Conservation (phyloP, 2,329 filamentous ascomycete species). For the Biscogniauxia sp. region DNA sequence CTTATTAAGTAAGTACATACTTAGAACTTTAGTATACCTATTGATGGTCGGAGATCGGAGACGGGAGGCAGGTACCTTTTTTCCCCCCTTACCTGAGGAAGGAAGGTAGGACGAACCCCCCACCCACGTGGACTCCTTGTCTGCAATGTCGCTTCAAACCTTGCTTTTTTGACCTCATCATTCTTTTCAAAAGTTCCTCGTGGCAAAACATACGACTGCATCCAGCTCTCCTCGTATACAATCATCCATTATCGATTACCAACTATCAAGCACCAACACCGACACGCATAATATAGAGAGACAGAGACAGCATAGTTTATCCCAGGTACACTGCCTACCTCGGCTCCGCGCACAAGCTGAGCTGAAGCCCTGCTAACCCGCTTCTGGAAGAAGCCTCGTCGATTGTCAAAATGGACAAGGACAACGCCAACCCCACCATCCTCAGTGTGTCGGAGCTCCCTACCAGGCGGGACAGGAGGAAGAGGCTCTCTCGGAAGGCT, state of each 20-base stretch:
- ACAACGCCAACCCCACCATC: conserved; percentile 92
- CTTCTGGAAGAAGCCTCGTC: not conserved
- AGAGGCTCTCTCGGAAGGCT: conserved; percentile 44
- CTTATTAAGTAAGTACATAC: not conserved
- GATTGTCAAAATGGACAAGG: conserved; percentile 39
- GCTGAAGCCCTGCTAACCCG: not conserved
- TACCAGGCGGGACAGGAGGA: conserved; percentile 63
- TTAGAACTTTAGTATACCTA: too few species aligned
- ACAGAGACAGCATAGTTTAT: too few species aligned
- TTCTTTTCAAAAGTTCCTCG: not conserved
- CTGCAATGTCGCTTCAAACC: not conserved
- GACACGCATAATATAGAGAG: too few species aligned
- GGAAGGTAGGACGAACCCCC: not conserved
- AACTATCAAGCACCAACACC: too few species aligned
- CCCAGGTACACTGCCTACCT: too few species aligned
- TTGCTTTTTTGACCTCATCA: not conserved
- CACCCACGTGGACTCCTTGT: not conserved
- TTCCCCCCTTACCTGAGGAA: too few species aligned
- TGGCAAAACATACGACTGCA: not conserved
- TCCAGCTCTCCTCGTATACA: not conserved
- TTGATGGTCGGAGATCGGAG: not conserved
- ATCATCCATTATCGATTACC: not conserved
- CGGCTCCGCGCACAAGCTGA: not conserved
- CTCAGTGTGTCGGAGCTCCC: conserved; percentile 85
- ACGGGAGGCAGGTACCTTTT: not conserved